These are phyloP conservation scores for Diversispora epigaea DNA, from an alignment of 192 early-diverging fungal genomes.

Conservation along the genomic window DNA sequence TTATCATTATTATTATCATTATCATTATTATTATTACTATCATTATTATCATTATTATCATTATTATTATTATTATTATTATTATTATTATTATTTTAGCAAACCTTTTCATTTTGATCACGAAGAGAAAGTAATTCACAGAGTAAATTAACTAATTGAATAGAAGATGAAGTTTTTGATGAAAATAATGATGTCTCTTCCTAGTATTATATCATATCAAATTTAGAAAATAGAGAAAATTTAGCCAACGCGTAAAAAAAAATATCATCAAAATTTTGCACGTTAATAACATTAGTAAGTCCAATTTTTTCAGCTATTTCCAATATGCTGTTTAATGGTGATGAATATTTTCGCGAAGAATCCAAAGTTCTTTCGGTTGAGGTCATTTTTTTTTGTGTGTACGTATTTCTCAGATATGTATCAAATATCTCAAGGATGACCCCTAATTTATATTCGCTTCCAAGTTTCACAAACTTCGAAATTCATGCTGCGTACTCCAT, in stretches of 20 bases:
- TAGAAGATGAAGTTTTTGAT: constrained; percentile 4
- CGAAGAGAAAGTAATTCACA: constrained; percentile 6
- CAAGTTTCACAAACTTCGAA: too few relatives aligned
- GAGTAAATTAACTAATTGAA: constrained; percentile 3
- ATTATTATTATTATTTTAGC: neutral
- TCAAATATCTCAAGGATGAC: too few relatives aligned
- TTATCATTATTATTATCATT: too few relatives aligned
- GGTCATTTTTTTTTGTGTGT: neutral
- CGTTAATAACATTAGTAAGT: neutral
- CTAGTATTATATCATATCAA: neutral
- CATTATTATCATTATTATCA: too few relatives aligned
- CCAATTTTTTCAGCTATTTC: constrained; percentile 2
- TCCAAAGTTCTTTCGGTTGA: neutral
- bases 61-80: too few relatives aligned
- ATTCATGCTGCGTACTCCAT: too few relatives aligned
- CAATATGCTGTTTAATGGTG: neutral
- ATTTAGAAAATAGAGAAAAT: neutral
- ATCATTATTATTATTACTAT: too few relatives aligned
- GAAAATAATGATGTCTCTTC: neutral
- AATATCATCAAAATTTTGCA: neutral
- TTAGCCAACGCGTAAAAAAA: neutral
- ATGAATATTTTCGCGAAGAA: neutral
- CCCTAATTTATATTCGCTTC: too few relatives aligned
- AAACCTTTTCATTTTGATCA: neutral
- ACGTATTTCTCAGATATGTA: too few relatives aligned